Evolutionary conservation across 1,284 basidiomycete genomes (phyloP).

Genomic region (Schizophyllum amplum): DNA sequence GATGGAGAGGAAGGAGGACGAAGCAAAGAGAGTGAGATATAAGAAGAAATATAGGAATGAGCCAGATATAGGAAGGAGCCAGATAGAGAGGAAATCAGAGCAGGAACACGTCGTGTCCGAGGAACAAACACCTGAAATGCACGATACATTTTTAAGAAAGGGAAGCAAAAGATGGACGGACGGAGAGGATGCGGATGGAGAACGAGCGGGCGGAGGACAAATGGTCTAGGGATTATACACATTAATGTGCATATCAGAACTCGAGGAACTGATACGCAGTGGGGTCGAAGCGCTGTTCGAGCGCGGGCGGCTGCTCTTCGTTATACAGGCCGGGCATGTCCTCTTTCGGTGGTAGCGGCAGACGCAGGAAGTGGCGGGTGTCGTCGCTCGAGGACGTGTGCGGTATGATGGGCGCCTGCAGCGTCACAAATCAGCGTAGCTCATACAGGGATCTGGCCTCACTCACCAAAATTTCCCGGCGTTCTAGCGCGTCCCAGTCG

Average conservation of each 20-base stretch:
- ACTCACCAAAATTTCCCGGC: slow-evolving; percentile 67
- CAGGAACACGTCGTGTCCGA: no score
- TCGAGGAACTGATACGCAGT: slow-evolving; percentile 63
- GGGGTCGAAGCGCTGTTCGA: slow-evolving; percentile 58
- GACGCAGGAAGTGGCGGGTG: slow-evolving; percentile 72
- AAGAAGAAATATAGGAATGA: no score
- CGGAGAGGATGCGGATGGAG: no score
- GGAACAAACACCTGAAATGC: no score
- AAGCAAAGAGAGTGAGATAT: no score
- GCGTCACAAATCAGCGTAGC: slow-evolving; percentile 8
- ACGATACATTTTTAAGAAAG: no score
- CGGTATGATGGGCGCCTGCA: slow-evolving; percentile 74
- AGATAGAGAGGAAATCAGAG: background rate
- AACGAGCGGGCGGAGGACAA: background rate
- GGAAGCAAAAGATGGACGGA: background rate
- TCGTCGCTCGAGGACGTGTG: slow-evolving; percentile 71
- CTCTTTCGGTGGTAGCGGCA: slow-evolving; percentile 63
- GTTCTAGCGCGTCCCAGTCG: slow-evolving; percentile 79
- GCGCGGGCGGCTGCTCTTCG: slow-evolving; percentile 47
- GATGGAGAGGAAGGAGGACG: no score
- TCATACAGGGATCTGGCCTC: slow-evolving; percentile 3
- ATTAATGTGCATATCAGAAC: no score
- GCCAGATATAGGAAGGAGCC: background rate
- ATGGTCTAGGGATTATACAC: background rate
- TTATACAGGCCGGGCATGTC: slow-evolving; percentile 71